Base-by-base conservation (phyloP, 2,329 filamentous ascomycete genomes). In the Phyllosticta capitalensis region DNA sequence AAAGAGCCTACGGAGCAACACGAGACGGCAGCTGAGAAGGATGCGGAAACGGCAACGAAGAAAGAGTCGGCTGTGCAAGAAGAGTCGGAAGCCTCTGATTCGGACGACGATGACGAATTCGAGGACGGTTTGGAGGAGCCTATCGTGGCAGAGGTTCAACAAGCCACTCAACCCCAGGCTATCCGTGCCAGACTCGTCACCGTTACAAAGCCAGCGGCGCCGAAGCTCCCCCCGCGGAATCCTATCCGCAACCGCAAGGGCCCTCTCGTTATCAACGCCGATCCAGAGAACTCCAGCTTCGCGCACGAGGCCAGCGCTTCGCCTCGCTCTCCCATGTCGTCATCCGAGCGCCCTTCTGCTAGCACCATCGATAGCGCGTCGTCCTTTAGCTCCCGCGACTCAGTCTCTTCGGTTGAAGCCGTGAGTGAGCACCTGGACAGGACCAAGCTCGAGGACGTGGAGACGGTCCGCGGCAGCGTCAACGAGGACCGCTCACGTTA, bases 101-200 rank as follows among this genome's bases (percentile, higher is more conserved):
- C 17, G n/a, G 38, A 45, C 38, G 38, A 45, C 5, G 38, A 45
- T 45, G 38, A 73, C 22, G 71, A 74, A 55, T 72, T 73, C 6
- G 67, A 72, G 14, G 70, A 72, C n/a, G 75, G 76, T 24, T 70
- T 75, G 45, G 79, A 89, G 64, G 85, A 88, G 66, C 81, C 86
- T 1, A 77, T 90, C 33, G 81, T 91, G 28, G 88, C 85, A 61
- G 85, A 89, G 66, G 81, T 89, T 6, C 81, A 84, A 56, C 81
- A 83, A 49, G 78, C 83, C 51, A 76, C 84, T 54, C 81, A 82
- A 2, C 84, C 87, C 1, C 83, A 87, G 58, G 81, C 84, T 59
- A 84, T 91, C 60, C 87, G 89, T 68, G 89, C 90, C 22, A 87
- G 87, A 55, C 78, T 96, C 55, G 89, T 96, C 26, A 91, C 84